Conservation (phyloP, 108 stramenopile genomes). For the Bacterosira constricta region DNA sequence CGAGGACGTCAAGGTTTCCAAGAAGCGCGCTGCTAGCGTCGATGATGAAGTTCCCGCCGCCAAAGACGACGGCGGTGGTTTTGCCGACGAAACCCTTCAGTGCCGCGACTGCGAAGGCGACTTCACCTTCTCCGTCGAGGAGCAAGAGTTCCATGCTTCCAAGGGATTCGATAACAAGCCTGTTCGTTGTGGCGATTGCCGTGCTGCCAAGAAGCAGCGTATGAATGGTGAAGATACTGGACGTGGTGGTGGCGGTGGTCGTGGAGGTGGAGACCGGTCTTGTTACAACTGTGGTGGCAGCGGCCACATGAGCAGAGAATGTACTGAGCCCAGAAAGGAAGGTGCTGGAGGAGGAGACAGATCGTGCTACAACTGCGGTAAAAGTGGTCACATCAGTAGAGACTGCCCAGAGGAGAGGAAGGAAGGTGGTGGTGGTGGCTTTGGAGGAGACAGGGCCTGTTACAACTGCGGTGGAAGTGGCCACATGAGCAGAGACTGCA, state of each 20-base stretch:
- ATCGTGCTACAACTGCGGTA: slow-evolving; percentile 38
- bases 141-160: slow-evolving; percentile 7
- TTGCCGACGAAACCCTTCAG: slow-evolving; percentile 4
- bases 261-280: slow-evolving; percentile 2
- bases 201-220: slow-evolving; percentile 10
- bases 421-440: slow-evolving; percentile 9
- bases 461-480: too few species aligned
- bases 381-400: slow-evolving; percentile 24
- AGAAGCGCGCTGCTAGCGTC: too few species aligned
- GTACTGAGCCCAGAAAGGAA: too few species aligned
- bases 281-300: not conserved
- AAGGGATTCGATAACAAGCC: slow-evolving; percentile 28
- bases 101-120: slow-evolving; percentile 14
- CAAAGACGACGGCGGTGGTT: not conserved
- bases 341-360: slow-evolving; percentile 19
- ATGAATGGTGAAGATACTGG: slow-evolving; percentile 2
- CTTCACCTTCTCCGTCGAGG: slow-evolving; percentile 15
- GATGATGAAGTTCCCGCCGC: too few species aligned
- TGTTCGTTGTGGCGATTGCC: slow-evolving; percentile 17
- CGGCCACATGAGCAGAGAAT: not conserved
- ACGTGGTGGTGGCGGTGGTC: slow-evolving; percentile 4
- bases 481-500: too few species aligned
- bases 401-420: slow-evolving; percentile 19
- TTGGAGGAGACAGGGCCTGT: too few species aligned
- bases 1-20: too few species aligned